Conservation (phyloP, 345 rosid genomes). For the Euphorbia lathyris region DNA sequence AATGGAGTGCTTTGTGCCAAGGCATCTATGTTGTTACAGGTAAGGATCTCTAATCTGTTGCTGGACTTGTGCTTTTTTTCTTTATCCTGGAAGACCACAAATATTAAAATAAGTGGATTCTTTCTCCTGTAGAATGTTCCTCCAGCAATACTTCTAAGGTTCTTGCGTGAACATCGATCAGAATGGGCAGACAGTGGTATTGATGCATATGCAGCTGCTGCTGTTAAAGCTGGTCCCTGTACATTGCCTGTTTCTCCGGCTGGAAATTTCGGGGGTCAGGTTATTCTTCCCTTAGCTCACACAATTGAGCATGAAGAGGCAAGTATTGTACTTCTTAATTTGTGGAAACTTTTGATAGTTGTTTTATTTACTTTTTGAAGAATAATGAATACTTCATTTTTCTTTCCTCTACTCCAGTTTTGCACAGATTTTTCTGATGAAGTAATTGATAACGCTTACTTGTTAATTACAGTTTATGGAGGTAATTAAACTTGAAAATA, state of each 20-base stretch:
- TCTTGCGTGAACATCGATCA: conserved; percentile 95
- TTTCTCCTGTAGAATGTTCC: conserved; percentile 67
- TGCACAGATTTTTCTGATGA: background rate
- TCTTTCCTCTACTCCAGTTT: background rate
- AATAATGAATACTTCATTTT: no score
- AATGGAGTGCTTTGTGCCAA: conserved; percentile 87
- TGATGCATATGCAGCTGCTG: conserved; percentile 93
- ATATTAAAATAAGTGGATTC: background rate
- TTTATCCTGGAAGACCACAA: background rate
- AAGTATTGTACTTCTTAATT: conserved; percentile 14
- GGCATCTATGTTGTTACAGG: conserved; percentile 99
- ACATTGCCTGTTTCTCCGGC: conserved; percentile 74
- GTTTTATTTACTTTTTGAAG: background rate
- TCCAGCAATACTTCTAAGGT: conserved; percentile 90
- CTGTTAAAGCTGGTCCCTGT: conserved; percentile 90
- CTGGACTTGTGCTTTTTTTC: background rate
- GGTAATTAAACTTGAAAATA: conserved; percentile 87
- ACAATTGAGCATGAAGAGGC: conserved; percentile 98
- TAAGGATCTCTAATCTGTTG: conserved; percentile 19
- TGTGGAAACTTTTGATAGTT: background rate
- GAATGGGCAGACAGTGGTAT: conserved; percentile 98
- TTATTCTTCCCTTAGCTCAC: conserved; percentile 95
- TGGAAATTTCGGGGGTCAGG: conserved; percentile 88
- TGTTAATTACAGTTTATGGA: conserved; percentile 65
- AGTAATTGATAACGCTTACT: background rate